These are phyloP conservation scores for Ceratobasidium sp. DNA, from an alignment of 1,284 basidiomycete genomes.

Conservation along the genomic window DNA sequence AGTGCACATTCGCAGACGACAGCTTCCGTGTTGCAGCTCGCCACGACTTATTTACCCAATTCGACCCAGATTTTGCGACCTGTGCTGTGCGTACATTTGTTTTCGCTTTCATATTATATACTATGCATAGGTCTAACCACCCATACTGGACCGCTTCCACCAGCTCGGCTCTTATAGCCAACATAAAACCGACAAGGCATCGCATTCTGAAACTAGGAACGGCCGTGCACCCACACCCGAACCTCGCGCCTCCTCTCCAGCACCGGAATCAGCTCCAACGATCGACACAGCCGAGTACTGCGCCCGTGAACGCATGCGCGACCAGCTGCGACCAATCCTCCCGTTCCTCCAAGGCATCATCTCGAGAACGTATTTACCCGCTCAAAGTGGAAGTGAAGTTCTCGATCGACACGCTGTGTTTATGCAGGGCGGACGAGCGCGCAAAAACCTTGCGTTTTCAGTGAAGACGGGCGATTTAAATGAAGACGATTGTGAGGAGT, in stretches of 20 bases:
- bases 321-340: conserved; percentile 40
- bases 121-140: not conserved
- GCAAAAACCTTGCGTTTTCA: conserved; percentile 37
- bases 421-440: conserved; percentile 42
- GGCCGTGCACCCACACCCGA: conserved; percentile 45
- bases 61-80: conserved; percentile 41
- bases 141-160: not conserved
- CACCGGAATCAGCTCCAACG: conserved; percentile 22
- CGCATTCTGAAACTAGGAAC: conserved; percentile 8
- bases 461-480: conserved; percentile 44
- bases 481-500: conserved; percentile 38
- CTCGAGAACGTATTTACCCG: conserved; percentile 35
- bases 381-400: conserved; percentile 3
- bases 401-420: conserved; percentile 46
- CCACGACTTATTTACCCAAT: conserved; percentile 23
- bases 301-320: conserved; percentile 38
- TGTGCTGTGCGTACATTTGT: conserved; percentile 36
- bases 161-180: conserved; percentile 37
- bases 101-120: not conserved
- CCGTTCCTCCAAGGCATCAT: conserved; percentile 46
- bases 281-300: conserved; percentile 32
- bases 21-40: conserved; percentile 23
- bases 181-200: conserved; percentile 1
- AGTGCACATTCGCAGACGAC: conserved; percentile 42
- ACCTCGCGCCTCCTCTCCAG: conserved; percentile 29